Evolutionary conservation across 78 protist genomes (phyloP), one percentile per base, ranked within the genome.

Genomic region (Thecamonas trahens): DNA sequence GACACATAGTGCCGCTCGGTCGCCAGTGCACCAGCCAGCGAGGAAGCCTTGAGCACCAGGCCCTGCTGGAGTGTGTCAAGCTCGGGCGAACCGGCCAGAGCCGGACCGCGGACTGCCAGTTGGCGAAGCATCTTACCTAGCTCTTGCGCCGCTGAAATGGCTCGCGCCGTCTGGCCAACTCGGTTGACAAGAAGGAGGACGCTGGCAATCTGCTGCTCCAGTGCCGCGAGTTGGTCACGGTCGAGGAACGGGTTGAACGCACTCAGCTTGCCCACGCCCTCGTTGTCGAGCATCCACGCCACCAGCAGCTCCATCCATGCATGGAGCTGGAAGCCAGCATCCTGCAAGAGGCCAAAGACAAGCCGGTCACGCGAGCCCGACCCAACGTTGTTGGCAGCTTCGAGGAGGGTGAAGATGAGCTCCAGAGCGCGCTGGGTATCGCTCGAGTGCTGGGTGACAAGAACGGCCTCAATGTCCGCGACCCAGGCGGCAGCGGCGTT

Each of bases 181-280:
- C 74, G 61, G 34, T 20, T 37, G 34, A 54, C 40, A 13, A 14
- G 54, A 3, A 69, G 63, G 2, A 69, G 31, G 22, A 55, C 22
- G 17, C 8, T 7, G 34, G 60, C 7, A 7, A 7, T 8, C 17
- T 4, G 17, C 17, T 28, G 17, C 4, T 9, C 8, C 34, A 55
- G 40, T 3, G 40, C 34, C 17, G 31, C n/a, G n/a, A n/a, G n/a
- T n/a, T n/a, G 40, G 17, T 8, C 60, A 7, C 8, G 22, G 32
- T 17, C 2, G n/a, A 71, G 20, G 82, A 29, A 77, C 6, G 82
- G 82, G 62, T 77, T 77, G n/a, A 53, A 17, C 11, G 39, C 44
- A 6, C 28, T 3, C 13, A 69, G 53, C 39, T 67, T 62, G 26
- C 29, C 57, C 15, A 15, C 29, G 11, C 17, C 15, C 34, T 17